phyloP scores from a whole-genome alignment of 495 filamentous ascomycete species.

The Bombardia bombarda region DNA sequence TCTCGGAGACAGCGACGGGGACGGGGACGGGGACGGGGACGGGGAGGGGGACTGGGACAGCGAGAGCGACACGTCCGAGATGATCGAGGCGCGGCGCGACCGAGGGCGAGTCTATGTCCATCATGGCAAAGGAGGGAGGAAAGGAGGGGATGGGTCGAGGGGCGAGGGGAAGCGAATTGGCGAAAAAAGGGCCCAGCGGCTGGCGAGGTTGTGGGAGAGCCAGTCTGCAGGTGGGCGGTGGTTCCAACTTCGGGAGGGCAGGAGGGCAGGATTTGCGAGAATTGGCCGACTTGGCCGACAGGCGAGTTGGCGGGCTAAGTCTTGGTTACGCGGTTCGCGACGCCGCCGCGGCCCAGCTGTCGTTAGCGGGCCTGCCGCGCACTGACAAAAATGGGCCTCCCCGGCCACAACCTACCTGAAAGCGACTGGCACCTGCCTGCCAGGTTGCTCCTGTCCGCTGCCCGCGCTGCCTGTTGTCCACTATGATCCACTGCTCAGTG shows the following conservation, averaged over 20 bases:
- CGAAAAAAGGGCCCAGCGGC: slow-evolving; percentile 2
- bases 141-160: slow-evolving; percentile 1
- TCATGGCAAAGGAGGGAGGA: slow-evolving; percentile 7
- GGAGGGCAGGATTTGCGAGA: slow-evolving; percentile 19
- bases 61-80: no score
- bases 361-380: slow-evolving; percentile 7
- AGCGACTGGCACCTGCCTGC: background rate
- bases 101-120: slow-evolving; percentile 17
- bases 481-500: background rate
- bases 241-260: background rate
- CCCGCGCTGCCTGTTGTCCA: background rate
- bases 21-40: no score
- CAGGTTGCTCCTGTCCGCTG: background rate
- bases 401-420: no score
- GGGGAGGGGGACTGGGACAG: no score
- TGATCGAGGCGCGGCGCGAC: slow-evolving; percentile 20
- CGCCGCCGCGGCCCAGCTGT: slow-evolving; percentile 20
- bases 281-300: slow-evolving; percentile 14
- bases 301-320: slow-evolving; percentile 4
- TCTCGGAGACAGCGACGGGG: slow-evolving; percentile 19
- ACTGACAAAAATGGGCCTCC: slow-evolving; percentile 8
- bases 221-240: slow-evolving; percentile 5
- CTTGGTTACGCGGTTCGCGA: slow-evolving; percentile 28
- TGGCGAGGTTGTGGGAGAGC: slow-evolving; percentile 6
- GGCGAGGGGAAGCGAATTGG: slow-evolving; percentile 3